Base-by-base conservation (phyloP, 441 rosid genomes). In the Pelargonium exstipulatum region DNA sequence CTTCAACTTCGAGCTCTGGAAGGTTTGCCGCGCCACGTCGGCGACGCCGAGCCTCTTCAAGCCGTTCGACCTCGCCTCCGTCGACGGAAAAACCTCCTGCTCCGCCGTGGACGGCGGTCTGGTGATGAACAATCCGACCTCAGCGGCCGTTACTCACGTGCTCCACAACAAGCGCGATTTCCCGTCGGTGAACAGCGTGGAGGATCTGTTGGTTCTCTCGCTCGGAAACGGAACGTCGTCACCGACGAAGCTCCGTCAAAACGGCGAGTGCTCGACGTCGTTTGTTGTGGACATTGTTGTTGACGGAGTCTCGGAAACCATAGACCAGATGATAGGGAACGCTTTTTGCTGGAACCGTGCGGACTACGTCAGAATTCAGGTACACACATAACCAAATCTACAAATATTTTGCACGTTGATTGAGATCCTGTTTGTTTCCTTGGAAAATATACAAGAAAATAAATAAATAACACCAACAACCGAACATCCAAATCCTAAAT, bases 91-190 rank as follows among this genome's bases (percentile, higher is more conserved):
- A 70, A 93, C 96, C 6, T 53, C 79, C 3, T 93, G 97, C 79
- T 73, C 83, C 43, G 91, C 95, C 70, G 85, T 91, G 0, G 98
- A 90, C 77, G 98, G 98, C 9, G 96, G 98, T 5, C 71, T 93
- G 18, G 97, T 91, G 74, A 93, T 93, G 98, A 93, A 93, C 80
- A 93, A 93, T 46, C 98, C 98, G 13, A 80, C 96, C 2, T 89
- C 95, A 1, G 96, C 96, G 0, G 95, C 94, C 55, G 89, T 89
- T 16, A 93, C 98, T 29, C 98, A 93, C 75, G 98, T 93, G 68
- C 86, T 93, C 51, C 98, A 93, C 74, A 93, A 93, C 90, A 93
- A 90, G 79, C 82, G 91, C 12, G 98, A 89, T 71, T 93, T 93
- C 76, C 98, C 98, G 14, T 74, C 85, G 0, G 94, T 83, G 17